Evolutionary conservation across 192 early-diverging fungal genomes (phyloP).

Genomic region (Podochytrium sp.): DNA sequence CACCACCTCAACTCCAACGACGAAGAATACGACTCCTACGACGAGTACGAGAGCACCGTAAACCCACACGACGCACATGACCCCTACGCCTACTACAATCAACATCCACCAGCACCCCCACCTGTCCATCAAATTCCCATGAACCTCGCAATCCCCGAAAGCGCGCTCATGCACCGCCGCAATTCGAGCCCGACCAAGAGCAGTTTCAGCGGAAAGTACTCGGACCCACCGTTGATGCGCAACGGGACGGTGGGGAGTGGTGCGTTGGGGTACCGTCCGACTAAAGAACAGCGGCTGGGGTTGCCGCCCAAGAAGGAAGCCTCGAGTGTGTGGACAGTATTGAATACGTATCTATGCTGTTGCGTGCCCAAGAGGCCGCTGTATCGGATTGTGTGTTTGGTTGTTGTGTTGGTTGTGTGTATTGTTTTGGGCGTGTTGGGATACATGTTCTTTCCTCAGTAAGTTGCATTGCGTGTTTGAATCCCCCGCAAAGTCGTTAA

Average conservation of each 20-base stretch:
- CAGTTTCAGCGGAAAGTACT: not conserved
- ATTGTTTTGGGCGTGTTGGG: conserved; percentile 20
- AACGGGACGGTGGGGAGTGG: not conserved
- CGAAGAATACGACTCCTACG: too few species aligned
- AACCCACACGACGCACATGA: too few species aligned
- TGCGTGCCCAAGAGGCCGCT: conserved; percentile 21
- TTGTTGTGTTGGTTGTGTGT: conserved; percentile 8
- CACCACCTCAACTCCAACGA: too few species aligned
- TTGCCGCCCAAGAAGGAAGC: not conserved
- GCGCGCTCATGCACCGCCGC: not conserved
- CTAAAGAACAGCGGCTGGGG: conserved; percentile 1
- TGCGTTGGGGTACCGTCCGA: not conserved
- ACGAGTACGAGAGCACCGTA: too few species aligned
- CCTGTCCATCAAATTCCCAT: too few species aligned
- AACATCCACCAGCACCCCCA: too few species aligned
- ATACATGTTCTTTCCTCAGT: conserved; percentile 27
- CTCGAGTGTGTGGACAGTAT: not conserved
- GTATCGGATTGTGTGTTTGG: conserved; percentile 29
- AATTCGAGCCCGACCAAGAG: not conserved
- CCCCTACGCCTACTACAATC: too few species aligned
- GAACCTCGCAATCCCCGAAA: too few species aligned
- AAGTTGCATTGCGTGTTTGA: not conserved
- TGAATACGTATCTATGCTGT: conserved; percentile 5
- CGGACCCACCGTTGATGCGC: not conserved
- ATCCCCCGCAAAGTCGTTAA: not conserved